phyloP scores from a whole-genome alignment of 2,329 filamentous ascomycete species.

The Aspergillus fructus region DNA sequence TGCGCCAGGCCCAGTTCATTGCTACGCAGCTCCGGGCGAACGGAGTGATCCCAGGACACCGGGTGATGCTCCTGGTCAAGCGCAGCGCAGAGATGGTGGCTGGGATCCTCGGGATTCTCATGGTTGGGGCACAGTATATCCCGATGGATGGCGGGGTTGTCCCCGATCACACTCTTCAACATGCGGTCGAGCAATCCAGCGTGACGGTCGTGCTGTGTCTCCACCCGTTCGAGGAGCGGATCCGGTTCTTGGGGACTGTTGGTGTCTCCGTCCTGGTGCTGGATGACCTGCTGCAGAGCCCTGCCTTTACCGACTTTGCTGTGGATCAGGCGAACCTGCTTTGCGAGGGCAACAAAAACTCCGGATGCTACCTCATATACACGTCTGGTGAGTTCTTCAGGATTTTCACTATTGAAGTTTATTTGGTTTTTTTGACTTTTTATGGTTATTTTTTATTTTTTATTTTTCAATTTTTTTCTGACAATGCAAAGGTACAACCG shows the following conservation, averaged over 20 bases:
- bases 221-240: neutral
- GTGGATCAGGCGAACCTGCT: neutral
- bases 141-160: constrained; percentile 12
- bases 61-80: constrained; percentile 1
- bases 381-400: constrained; percentile 4
- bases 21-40: neutral
- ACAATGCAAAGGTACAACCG: constrained; percentile 7
- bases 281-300: constrained; percentile 1
- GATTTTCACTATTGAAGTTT: no score
- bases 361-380: constrained; percentile 13
- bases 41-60: neutral
- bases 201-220: constrained; percentile 3
- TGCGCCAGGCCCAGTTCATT: constrained; percentile 9
- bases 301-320: neutral
- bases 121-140: constrained; percentile 12
- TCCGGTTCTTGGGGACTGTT: neutral
- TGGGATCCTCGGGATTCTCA: constrained; percentile 11
- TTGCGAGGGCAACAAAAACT: constrained; percentile 4
- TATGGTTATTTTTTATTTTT: no score
- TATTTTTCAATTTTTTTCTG: no score
- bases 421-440: no score
- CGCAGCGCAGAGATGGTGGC: constrained; percentile 13
- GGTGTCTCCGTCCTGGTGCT: constrained; percentile 1
- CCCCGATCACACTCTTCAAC: constrained; percentile 8
- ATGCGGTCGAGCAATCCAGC: constrained; percentile 3